Conservation (phyloP, 306 rosid species). For the Cucumis melo region DNA sequence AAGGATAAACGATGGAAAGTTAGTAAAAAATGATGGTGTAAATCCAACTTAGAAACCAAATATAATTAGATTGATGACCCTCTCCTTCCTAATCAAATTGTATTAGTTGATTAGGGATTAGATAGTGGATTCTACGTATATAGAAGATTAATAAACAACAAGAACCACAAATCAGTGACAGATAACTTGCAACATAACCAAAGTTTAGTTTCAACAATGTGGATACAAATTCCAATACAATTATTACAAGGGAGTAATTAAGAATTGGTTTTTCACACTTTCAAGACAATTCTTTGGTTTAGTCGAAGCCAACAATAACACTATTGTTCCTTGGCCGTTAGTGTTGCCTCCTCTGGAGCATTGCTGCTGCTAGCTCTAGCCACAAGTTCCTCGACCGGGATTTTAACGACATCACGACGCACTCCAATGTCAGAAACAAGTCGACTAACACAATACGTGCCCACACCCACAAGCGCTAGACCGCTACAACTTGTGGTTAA, state of each 20-base stretch:
- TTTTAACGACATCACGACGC: conserved; percentile 36
- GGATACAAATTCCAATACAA: not conserved
- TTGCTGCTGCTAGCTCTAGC: not conserved
- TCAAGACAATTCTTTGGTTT: not conserved
- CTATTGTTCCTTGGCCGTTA: not conserved
- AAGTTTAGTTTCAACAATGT: not conserved
- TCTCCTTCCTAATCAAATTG: too few species aligned
- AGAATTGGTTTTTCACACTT: not conserved
- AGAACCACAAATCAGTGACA: too few species aligned
- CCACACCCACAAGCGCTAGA: conserved; percentile 23
- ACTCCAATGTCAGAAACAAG: conserved; percentile 37
- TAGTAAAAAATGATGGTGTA: too few species aligned
- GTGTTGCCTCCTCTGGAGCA: conserved; percentile 19
- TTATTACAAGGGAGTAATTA: not conserved
- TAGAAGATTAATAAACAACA: too few species aligned
- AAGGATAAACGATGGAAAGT: too few species aligned
- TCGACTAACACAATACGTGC: conserved; percentile 33
- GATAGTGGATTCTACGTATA: too few species aligned
- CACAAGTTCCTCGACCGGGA: conserved; percentile 42
- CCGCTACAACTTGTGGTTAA: conserved; percentile 19
- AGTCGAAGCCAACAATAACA: not conserved
- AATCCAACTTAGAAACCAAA: too few species aligned
- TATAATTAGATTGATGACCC: too few species aligned
- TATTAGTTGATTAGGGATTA: too few species aligned
- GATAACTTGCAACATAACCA: too few species aligned